Evolutionary conservation across 352 stramenopile species (phyloP).

Genomic region (Phytopythium aichiense): DNA sequence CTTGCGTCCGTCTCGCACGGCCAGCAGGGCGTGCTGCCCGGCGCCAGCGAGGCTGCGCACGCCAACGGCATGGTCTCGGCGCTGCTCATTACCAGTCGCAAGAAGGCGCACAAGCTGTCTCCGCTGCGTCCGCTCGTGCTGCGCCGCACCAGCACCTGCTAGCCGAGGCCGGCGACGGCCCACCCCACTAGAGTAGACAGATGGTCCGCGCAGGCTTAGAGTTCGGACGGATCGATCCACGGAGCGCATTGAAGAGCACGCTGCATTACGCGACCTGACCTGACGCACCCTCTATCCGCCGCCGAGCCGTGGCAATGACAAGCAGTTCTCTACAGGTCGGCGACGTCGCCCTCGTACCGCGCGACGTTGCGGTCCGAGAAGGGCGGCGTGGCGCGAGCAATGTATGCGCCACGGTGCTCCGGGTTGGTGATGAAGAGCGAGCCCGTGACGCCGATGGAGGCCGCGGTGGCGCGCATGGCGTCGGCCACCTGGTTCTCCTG

Average conservation of each 20-base stretch:
- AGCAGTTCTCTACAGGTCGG: slow-evolving; percentile 43
- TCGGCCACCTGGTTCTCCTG: slow-evolving; percentile 92
- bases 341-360: slow-evolving; percentile 81
- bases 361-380: slow-evolving; percentile 87
- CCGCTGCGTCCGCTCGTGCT: slow-evolving; percentile 45
- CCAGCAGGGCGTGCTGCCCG: slow-evolving; percentile 66
- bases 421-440: slow-evolving; percentile 97
- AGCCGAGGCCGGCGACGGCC: background rate
- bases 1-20: slow-evolving; percentile 59
- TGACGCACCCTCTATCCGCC: background rate
- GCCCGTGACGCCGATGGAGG: slow-evolving; percentile 90
- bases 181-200: too few species aligned
- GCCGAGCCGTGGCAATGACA: background rate
- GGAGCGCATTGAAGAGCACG: background rate
- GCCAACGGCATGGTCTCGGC: slow-evolving; percentile 78
- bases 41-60: slow-evolving; percentile 52
- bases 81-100: slow-evolving; percentile 77
- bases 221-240: background rate
- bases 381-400: slow-evolving; percentile 91
- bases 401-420: slow-evolving; percentile 94
- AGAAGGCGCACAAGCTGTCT: slow-evolving; percentile 61
- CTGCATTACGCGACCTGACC: background rate
- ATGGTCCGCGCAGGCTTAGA: background rate
- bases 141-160: slow-evolving; percentile 54
- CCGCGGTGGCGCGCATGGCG: slow-evolving; percentile 94